Conservation (phyloP, 2,329 filamentous ascomycete genomes). For the Alternaria triticimaculans region DNA sequence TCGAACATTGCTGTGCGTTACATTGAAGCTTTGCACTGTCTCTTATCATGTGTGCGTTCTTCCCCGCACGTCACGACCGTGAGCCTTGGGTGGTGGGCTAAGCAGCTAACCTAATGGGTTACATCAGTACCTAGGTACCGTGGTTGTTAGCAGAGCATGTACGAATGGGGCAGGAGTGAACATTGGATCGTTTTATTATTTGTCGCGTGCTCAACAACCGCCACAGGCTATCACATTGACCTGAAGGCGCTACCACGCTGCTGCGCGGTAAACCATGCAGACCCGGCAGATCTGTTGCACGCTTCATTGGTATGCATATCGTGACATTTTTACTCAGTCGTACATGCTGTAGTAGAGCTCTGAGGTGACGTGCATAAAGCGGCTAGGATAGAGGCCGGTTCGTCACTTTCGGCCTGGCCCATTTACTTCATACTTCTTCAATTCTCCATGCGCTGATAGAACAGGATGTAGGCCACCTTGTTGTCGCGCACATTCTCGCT, state of each 20-base stretch:
- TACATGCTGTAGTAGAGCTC: background rate
- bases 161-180: background rate
- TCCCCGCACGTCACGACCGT: too few species aligned
- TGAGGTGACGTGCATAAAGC: constrained; percentile 7
- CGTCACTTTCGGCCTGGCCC: constrained; percentile 6
- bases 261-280: background rate
- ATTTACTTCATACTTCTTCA: constrained; percentile 18
- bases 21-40: too few species aligned
- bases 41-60: too few species aligned
- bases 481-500: constrained; percentile 77
- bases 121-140: too few species aligned
- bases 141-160: background rate
- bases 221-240: constrained; percentile 21
- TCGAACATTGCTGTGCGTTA: too few species aligned
- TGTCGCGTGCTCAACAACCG: constrained; percentile 21
- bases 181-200: constrained; percentile 5
- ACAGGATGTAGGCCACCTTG: constrained; percentile 95
- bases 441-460: constrained; percentile 78
- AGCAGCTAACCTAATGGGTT: too few species aligned
- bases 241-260: constrained; percentile 9
- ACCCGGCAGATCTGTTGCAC: constrained; percentile 1
- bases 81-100: too few species aligned
- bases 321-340: constrained; percentile 2
- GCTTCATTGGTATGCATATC: background rate
- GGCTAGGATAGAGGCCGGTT: background rate